Conservation (phyloP, 1,139 yeast species). For the Blastobotrys aristatus region DNA sequence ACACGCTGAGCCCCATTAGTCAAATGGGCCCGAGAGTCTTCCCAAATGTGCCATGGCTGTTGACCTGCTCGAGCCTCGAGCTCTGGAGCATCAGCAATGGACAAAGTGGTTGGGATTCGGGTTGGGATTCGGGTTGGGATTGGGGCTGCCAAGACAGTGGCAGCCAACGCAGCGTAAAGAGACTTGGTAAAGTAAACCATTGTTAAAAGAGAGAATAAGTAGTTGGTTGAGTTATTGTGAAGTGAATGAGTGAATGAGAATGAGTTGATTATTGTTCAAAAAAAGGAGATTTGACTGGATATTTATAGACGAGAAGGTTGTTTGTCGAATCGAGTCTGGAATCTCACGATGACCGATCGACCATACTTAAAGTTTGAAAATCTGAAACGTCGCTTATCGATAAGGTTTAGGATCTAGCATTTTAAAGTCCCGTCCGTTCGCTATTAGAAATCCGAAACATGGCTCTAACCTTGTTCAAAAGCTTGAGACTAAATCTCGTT, state of each 20-base stretch:
- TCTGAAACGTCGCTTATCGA: too few relatives aligned
- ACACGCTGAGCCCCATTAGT: conserved; percentile 25
- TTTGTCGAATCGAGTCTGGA: too few relatives aligned
- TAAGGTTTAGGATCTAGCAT: too few relatives aligned
- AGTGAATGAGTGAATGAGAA: not conserved
- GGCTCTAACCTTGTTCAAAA: too few relatives aligned
- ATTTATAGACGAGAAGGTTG: not conserved
- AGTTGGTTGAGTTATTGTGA: too few relatives aligned
- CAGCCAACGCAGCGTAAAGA: conserved; percentile 4
- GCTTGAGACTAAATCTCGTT: too few relatives aligned
- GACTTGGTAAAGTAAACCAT: conserved; percentile 7
- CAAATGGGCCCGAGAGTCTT: conserved; percentile 4
- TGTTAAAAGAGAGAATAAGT: too few relatives aligned
- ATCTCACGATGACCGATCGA: too few relatives aligned
- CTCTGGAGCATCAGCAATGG: not conserved
- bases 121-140: not conserved
- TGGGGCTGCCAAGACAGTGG: conserved; percentile 3
- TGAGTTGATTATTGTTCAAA: not conserved
- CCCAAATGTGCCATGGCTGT: conserved; percentile 1
- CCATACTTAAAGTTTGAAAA: too few relatives aligned
- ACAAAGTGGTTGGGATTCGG: not conserved
- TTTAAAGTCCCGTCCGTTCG: too few relatives aligned
- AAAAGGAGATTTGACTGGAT: not conserved
- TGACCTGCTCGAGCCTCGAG: conserved; percentile 1
- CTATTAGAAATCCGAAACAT: too few relatives aligned